Evolutionary conservation across 2,329 filamentous ascomycete species (phyloP).

Genomic region (Calonectria hawksworthii): DNA sequence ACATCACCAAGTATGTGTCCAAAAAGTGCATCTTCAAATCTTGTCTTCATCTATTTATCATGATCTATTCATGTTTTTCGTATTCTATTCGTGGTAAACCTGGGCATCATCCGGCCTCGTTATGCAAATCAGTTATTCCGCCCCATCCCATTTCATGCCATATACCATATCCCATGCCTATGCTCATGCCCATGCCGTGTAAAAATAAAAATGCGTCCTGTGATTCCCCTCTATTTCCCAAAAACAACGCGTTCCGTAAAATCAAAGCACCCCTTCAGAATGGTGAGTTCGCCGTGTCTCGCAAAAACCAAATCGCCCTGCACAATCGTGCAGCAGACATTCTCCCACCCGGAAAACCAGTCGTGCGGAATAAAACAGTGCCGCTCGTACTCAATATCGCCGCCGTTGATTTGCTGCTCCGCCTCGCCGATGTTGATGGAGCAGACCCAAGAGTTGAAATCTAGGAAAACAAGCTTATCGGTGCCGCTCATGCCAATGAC

Average conservation of each 20-base stretch:
- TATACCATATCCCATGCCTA: too few species aligned
- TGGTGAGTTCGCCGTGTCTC: neutral
- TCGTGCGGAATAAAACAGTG: conserved; percentile 35
- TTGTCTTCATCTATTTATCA: neutral
- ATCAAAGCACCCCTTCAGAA: conserved; percentile 10
- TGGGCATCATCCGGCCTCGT: neutral
- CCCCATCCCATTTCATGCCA: neutral
- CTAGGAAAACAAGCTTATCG: conserved; percentile 50
- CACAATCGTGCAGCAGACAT: conserved; percentile 13
- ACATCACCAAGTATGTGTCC: neutral
- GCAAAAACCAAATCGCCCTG: conserved; percentile 6
- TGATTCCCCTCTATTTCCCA: neutral
- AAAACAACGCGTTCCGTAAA: neutral
- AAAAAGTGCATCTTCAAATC: neutral
- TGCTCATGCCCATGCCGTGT: neutral
- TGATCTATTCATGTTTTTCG: neutral
- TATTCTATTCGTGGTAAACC: neutral
- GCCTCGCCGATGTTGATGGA: conserved; percentile 26
- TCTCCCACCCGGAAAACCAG: conserved; percentile 31
- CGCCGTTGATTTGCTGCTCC: neutral
- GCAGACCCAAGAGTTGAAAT: conserved; percentile 38
- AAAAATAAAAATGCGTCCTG: neutral
- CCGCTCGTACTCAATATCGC: neutral
- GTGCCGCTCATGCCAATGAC: conserved; percentile 50
- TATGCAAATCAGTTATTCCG: neutral